Evolutionary conservation across 768 basidiomycete genomes (phyloP).

Genomic region (Tulasnella calospora): DNA sequence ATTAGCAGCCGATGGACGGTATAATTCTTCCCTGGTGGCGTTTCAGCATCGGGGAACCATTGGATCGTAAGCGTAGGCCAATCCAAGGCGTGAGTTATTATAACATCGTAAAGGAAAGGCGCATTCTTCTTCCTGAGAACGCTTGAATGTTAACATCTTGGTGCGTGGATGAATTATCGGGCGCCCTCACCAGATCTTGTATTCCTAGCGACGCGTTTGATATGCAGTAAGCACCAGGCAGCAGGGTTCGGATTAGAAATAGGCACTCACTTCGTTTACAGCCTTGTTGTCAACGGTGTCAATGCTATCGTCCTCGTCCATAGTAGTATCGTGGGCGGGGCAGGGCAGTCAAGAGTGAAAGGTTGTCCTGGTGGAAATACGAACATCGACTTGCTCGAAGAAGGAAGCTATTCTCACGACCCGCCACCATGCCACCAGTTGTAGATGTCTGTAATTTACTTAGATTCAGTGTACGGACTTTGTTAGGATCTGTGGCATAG

Average conservation of each 20-base stretch:
- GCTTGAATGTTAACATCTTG: neutral
- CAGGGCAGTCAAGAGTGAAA: constrained; percentile 15
- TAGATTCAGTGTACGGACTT: no score
- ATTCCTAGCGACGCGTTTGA: constrained; percentile 17
- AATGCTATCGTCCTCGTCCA: constrained; percentile 24
- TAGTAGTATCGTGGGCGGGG: neutral
- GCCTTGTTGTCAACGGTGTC: constrained; percentile 36
- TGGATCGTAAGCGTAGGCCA: constrained; percentile 98
- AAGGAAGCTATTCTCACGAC: neutral
- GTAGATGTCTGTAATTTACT: neutral
- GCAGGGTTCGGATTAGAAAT: neutral
- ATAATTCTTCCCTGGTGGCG: constrained; percentile 90
- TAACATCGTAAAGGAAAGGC: constrained; percentile 94
- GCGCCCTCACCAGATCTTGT: constrained; percentile 30
- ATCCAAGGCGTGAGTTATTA: constrained; percentile 94
- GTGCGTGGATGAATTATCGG: neutral
- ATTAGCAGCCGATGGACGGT: constrained; percentile 90
- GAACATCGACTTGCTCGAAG: neutral
- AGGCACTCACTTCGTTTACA: constrained; percentile 40
- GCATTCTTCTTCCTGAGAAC: constrained; percentile 85
- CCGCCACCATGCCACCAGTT: neutral
- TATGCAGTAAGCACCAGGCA: neutral
- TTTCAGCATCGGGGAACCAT: constrained; percentile 97
- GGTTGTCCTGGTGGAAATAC: neutral
- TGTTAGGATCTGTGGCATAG: no score